Conservation (phyloP, 2,329 filamentous ascomycete species). For the Fusarium dimerum region DNA sequence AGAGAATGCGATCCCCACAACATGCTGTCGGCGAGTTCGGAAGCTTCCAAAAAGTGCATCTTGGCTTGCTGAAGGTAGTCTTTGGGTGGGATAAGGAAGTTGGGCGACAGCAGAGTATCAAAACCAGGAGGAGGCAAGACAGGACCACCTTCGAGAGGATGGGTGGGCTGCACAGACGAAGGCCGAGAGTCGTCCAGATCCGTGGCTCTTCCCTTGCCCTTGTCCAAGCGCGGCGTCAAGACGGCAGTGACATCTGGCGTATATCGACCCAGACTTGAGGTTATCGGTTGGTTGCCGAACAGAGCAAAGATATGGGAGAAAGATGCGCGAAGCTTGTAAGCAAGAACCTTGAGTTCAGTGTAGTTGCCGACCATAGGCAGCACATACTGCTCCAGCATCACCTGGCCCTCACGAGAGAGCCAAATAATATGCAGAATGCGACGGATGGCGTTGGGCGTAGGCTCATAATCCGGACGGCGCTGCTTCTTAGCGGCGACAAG, state of each 20-base stretch:
- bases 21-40: slow-evolving; percentile 69
- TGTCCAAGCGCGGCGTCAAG: slow-evolving; percentile 39
- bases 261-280: slow-evolving; percentile 62
- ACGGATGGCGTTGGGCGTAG: slow-evolving; percentile 76
- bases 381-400: slow-evolving; percentile 85
- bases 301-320: slow-evolving; percentile 97
- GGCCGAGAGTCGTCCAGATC: slow-evolving; percentile 45
- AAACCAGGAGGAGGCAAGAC: slow-evolving; percentile 60
- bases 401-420: slow-evolving; percentile 88
- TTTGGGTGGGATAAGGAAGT: slow-evolving; percentile 76
- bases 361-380: slow-evolving; percentile 79
- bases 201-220: slow-evolving; percentile 51
- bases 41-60: slow-evolving; percentile 77
- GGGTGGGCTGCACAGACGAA: slow-evolving; percentile 49
- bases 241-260: slow-evolving; percentile 47
- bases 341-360: slow-evolving; percentile 83
- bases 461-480: slow-evolving; percentile 76
- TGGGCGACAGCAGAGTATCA: slow-evolving; percentile 52
- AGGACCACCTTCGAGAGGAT: slow-evolving; percentile 58
- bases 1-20: slow-evolving; percentile 89
- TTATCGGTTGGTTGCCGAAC: slow-evolving; percentile 86
- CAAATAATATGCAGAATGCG: slow-evolving; percentile 89
- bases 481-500: slow-evolving; percentile 82
- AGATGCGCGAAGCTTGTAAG: slow-evolving; percentile 87
- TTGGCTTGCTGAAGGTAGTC: slow-evolving; percentile 85